Base-by-base conservation (phyloP, 148 eudicot genomes). In the Vaccinium corymbosum region DNA sequence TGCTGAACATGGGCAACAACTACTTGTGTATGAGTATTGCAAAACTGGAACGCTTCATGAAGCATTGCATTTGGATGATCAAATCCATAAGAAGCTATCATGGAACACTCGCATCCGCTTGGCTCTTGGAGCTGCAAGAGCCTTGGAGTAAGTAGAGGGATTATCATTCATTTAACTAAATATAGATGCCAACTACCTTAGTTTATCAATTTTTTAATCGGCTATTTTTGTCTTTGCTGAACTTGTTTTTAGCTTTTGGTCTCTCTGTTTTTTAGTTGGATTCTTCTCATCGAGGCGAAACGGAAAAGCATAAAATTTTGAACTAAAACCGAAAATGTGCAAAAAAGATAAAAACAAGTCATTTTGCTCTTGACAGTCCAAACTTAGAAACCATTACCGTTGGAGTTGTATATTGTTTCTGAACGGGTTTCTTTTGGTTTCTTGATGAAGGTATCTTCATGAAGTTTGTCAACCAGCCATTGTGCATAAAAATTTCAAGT, bases 81-180 rank as follows among this genome's bases (percentile, higher is more conserved):
- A 91, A 85, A 90, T 88, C 70, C 94, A 93, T 57, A 86, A 85
- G 85, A 94, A 82, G 61, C 92, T 97, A 75, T 91, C 98, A 13
- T 97, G 99, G 99, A 92, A 89, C 82, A 86, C 87, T 68, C 98
- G 99, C 62, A 87, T 91, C 83, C 92, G 84, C 80, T 83, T 97
- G 77, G 98, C 96, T 22, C 99, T 95, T 84, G 95, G 94, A 89
- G 93, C 98, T 88, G 98, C 99, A 75, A 89, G 88, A 90, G 96
- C 96, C 83, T 90, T 97, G 61, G 98, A 95, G 99, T 97, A 90
- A 91, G 99, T 89, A 80, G 57, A 35, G 29, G 50, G 25, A 42
- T 20, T 25, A 22, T 29, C 55, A 8, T 16, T 52, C 32, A 73
- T 70, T 51, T 81, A 27, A 27, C 49, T n/a, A 66, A 70, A 27